Evolutionary conservation across 495 filamentous ascomycete genomes (phyloP), one percentile per base, ranked within the genome.

Genomic region (Hypoxylon lienhwacheense): DNA sequence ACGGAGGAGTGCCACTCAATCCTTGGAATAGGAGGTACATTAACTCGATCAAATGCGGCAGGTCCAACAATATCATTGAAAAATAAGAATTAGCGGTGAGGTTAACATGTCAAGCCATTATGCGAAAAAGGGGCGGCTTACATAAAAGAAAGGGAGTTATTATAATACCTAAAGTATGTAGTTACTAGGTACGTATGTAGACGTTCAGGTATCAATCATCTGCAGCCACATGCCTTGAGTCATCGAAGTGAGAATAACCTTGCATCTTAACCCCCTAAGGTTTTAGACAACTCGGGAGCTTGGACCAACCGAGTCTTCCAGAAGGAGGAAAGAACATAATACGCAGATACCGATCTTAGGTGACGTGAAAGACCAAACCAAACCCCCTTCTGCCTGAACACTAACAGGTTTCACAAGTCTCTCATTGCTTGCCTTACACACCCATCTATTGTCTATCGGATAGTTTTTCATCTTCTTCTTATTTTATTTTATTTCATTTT

Each of bases 311-410:
- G 8, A 29, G 39, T 42, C 7, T 55, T 61, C 46, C 46, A 55
- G 51, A 55, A 61, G 29, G 17, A 42, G 50, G 8, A 45, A 54
- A 41, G 46, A 53, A 51, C 25, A 16, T 24, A 24, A 16, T 14
- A 34, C 45, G 46, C 46, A 31, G 54, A 61, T 44, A 40, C 32
- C 3, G 10, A 35, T 40, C 41, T 35, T 25, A 12, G 26, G 57
- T 51, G 57, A 55, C 50, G 51, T 55, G 56, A 46, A 33, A 47
- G 37, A 8, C 5, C 10, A 34, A 47, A 37, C 4, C 32, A 59
- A 53, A 59, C 36, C 42, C 46, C 31, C 44, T 59, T 53, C 55
- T 28, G 43, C 48, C 29, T 59, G 43, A 45, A 46, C 15, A 35
- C 21, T 34, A 41, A 54, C 56, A 14, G 31, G 56, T 60, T 48